Base-by-base conservation (phyloP, 441 rosid genomes). In the Populus trichocarpa region DNA sequence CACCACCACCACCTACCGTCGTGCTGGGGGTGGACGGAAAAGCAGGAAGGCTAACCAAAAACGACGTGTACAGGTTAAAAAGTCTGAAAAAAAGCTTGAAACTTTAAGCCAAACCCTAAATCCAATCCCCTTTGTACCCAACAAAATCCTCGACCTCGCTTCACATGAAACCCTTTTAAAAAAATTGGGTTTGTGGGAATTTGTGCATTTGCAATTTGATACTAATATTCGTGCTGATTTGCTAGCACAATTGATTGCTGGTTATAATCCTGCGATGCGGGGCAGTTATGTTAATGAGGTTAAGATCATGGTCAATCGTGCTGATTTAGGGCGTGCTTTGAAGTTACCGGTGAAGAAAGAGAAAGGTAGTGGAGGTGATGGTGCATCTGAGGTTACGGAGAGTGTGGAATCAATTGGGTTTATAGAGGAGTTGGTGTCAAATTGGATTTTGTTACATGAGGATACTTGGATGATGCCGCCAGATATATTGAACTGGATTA, bases 311-410 rank as follows among this genome's bases (percentile, higher is more conserved):
- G 87, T 94, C 20, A 90, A 72, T 80, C 95, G 98, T 38, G 75
- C 99, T 2, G 98, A 92, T 84, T 84, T 96, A 76, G 91, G 90
- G 4, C 86, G 98, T 8, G 97, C 99, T 0, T 85, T 94, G 89
- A 87, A 83, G 70, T 81, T 96, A 77, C 89, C 96, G n/a, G 81
- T 20, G 38, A 89, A 86, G 85, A 90, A 87, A 74, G 91, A 89
- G 9, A 80, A 81, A 76, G 46, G 33, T 32, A 30, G 69, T 33
- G 70, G 5, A 2, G 74, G 23, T 40, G 88, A 85, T 38, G 73
- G 50, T 70, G 82, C 66, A 13, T 10, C 6, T 61, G 90, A 82
- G 76, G 77, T 22, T 36, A 71, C 70, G 80, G 94, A 87, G 73
- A 80, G 77, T 1, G 87, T 85, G 80, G 96, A 89, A 12, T 88